Conservation (phyloP, 2,329 filamentous ascomycete species). For the Diaporthe amygdali region DNA sequence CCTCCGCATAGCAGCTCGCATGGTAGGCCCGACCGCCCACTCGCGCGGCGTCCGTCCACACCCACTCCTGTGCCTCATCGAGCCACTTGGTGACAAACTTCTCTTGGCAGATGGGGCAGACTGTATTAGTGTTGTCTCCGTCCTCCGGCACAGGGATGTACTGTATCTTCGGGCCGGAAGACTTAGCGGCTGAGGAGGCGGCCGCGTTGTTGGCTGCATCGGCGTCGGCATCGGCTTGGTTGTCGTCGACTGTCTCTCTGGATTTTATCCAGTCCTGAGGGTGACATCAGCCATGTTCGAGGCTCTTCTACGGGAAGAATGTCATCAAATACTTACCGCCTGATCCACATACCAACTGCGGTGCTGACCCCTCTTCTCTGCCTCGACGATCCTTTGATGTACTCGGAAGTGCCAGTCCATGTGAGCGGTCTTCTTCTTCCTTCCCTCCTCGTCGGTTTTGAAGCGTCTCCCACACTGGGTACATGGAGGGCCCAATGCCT, state of each 20-base stretch:
- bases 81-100: slow-evolving; percentile 92
- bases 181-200: slow-evolving; percentile 38
- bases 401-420: slow-evolving; percentile 99
- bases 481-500: slow-evolving; percentile 84
- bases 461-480: slow-evolving; percentile 92
- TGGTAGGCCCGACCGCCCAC: slow-evolving; percentile 85
- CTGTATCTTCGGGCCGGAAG: slow-evolving; percentile 55
- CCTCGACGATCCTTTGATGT: slow-evolving; percentile 86
- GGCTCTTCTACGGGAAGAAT: neutral
- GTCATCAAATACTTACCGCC: slow-evolving; percentile 60
- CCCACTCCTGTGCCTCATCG: slow-evolving; percentile 93
- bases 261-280: slow-evolving; percentile 86
- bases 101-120: slow-evolving; percentile 95
- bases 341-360: slow-evolving; percentile 96
- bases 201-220: slow-evolving; percentile 40
- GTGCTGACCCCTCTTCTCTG: slow-evolving; percentile 84
- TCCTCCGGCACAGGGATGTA: slow-evolving; percentile 88
- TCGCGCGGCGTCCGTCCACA: slow-evolving; percentile 88
- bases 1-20: slow-evolving; percentile 86
- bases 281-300: slow-evolving; percentile 9
- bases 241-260: slow-evolving; percentile 76
- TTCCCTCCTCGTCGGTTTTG: slow-evolving; percentile 75
- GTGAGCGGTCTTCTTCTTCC: slow-evolving; percentile 85
- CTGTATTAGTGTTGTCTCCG: slow-evolving; percentile 72
- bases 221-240: slow-evolving; percentile 38